Evolutionary conservation across 257 asterid genomes (phyloP).

Genomic region (Solanum virginianum): DNA sequence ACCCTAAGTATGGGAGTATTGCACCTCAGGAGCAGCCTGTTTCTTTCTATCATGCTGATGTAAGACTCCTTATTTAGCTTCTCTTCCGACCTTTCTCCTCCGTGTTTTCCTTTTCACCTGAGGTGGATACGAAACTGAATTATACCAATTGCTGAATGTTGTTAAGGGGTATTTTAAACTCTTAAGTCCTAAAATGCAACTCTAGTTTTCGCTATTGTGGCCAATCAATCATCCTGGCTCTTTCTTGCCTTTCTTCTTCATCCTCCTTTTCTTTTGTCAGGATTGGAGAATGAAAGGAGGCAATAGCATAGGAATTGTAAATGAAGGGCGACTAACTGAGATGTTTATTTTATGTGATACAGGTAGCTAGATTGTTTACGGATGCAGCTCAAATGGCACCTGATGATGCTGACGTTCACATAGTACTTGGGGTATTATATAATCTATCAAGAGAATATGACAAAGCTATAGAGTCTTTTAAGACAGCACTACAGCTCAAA

Average conservation of each 20-base stretch:
- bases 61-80: constrained; percentile 22
- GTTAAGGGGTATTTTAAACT: neutral
- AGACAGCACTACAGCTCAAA: constrained; percentile 86
- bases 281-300: neutral
- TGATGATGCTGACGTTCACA: constrained; percentile 96
- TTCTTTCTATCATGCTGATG: constrained; percentile 79
- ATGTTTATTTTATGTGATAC: constrained; percentile 8
- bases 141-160: neutral
- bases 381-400: constrained; percentile 94
- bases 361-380: constrained; percentile 69
- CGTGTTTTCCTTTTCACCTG: neutral
- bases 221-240: neutral
- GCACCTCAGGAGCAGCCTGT: constrained; percentile 63
- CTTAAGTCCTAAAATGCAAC: neutral
- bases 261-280: neutral
- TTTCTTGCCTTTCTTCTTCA: neutral
- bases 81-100: neutral
- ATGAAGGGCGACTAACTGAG: neutral
- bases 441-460: constrained; percentile 85
- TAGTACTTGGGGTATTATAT: constrained; percentile 90
- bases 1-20: constrained; percentile 76
- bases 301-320: neutral
- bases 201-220: neutral
- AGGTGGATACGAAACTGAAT: neutral
- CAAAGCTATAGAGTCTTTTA: constrained; percentile 86